phyloP scores from a whole-genome alignment of 805 yeast species.

The Cyberlindnera japonica region DNA sequence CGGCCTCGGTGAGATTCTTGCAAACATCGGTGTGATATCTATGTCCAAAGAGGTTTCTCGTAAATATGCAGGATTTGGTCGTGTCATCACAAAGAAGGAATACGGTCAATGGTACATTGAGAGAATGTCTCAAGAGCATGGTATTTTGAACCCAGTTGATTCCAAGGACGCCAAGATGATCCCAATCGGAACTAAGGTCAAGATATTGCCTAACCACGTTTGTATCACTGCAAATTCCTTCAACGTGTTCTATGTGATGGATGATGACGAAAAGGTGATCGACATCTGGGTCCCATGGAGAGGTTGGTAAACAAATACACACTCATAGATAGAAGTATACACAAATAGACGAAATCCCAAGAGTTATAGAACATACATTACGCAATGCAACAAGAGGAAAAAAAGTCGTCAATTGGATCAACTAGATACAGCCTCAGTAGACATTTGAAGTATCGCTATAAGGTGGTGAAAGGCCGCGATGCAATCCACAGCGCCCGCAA shows the following conservation, averaged over 20 bases:
- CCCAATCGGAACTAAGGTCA: slow-evolving; percentile 52
- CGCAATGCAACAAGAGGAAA: no score
- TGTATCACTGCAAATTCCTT: slow-evolving; percentile 68
- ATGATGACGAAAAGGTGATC: slow-evolving; percentile 43
- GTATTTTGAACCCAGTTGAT: slow-evolving; percentile 51
- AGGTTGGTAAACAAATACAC: slow-evolving; percentile 36
- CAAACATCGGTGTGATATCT: slow-evolving; percentile 72
- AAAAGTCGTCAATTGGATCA: slow-evolving; percentile 13
- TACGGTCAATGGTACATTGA: slow-evolving; percentile 61
- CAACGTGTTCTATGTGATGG: slow-evolving; percentile 49
- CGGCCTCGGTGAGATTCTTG: slow-evolving; percentile 55
- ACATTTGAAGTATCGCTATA: slow-evolving; percentile 36
- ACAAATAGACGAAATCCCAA: no score
- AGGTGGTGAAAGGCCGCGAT: slow-evolving; percentile 51
- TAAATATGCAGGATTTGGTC: slow-evolving; percentile 53
- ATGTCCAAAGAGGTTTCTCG: slow-evolving; percentile 63
- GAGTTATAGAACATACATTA: not conserved
- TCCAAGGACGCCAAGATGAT: slow-evolving; percentile 31
- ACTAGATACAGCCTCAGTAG: slow-evolving; percentile 32
- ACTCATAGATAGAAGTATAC: not conserved
- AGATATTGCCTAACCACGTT: slow-evolving; percentile 63
- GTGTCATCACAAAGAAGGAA: slow-evolving; percentile 36
- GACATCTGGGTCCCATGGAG: slow-evolving; percentile 67
- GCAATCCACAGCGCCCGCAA: slow-evolving; percentile 50
- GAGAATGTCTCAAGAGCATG: slow-evolving; percentile 76